These are phyloP conservation scores for Houttuynia cordata DNA, from an alignment of 164 flowering plant genomes.

Conservation along the genomic window DNA sequence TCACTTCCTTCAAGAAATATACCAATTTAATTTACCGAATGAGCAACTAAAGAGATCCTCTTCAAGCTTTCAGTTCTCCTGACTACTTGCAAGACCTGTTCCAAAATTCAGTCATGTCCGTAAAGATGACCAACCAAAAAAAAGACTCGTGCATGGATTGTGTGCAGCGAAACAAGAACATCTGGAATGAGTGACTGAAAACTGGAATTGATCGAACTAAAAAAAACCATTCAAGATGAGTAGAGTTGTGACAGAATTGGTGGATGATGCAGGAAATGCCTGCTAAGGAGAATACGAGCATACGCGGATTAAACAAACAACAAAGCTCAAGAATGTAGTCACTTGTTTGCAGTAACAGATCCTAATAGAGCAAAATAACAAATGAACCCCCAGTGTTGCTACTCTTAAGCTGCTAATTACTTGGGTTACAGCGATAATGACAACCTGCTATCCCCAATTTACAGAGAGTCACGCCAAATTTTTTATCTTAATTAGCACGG, in stretches of 20 bases:
- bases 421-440: not conserved
- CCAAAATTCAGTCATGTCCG: not conserved
- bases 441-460: not conserved
- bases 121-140: not conserved
- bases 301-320: too few species aligned
- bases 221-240: too few species aligned
- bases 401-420: not conserved
- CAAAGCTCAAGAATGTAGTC: too few species aligned
- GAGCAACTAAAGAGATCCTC: constrained; percentile 80
- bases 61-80: constrained; percentile 56
- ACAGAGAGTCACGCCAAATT: not conserved
- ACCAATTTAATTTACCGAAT: too few species aligned
- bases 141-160: not conserved
- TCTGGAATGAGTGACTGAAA: not conserved
- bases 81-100: constrained; percentile 69
- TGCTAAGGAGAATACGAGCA: too few species aligned
- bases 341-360: too few species aligned
- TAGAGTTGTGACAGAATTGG: too few species aligned
- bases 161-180: not conserved
- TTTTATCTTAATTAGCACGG: not conserved
- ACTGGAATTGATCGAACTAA: too few species aligned
- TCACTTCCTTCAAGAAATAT: too few species aligned
- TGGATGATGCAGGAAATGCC: too few species aligned
- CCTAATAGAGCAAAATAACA: too few species aligned
- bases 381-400: not conserved